A percentile compares a stretch with the other conserved stretches of the same genome.
These are phyloP conservation scores for Naganishia liquefaciens DNA, from an alignment of 1,284 basidiomycete species.

Conservation along the genomic window DNA sequence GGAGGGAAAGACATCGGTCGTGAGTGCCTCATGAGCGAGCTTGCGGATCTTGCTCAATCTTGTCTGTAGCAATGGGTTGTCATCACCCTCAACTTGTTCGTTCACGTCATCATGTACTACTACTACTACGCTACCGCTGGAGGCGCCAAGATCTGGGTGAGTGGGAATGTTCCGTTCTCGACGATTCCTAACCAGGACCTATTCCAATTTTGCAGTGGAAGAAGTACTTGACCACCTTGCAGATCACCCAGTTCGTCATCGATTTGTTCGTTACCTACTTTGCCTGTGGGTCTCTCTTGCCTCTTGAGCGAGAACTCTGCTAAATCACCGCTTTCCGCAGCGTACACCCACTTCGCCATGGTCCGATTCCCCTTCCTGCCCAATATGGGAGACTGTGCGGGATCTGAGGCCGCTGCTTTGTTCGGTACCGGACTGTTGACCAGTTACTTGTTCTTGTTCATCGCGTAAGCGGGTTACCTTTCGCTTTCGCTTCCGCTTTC, in stretches of 20 bases:
- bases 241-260: conserved; percentile 92
- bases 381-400: conserved; percentile 76
- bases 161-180: conserved; percentile 39
- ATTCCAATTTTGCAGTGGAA: conserved; percentile 69
- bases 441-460: conserved; percentile 86
- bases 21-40: conserved; percentile 46
- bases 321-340: conserved; percentile 45
- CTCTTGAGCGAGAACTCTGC: background rate
- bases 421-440: conserved; percentile 87
- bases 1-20: conserved; percentile 86
- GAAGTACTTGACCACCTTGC: conserved; percentile 91
- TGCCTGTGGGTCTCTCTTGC: conserved; percentile 68
- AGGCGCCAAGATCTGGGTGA: conserved; percentile 90
- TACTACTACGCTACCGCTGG: conserved; percentile 97
- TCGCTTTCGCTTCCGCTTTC: no score
- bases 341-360: conserved; percentile 77
- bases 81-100: conserved; percentile 86
- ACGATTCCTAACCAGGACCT: background rate
- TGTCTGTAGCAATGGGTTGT: conserved; percentile 84
- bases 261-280: conserved; percentile 89
- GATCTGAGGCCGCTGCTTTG: conserved; percentile 80
- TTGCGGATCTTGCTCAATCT: conserved; percentile 8
- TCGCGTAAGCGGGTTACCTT: conserved; percentile 55
- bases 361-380: conserved; percentile 69
- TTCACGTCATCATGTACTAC: conserved; percentile 99